Evolutionary conservation across 169 alveolate genomes (phyloP), one percentile per base, ranked within the genome.

Genomic region (Plasmodium gallinaceum): DNA sequence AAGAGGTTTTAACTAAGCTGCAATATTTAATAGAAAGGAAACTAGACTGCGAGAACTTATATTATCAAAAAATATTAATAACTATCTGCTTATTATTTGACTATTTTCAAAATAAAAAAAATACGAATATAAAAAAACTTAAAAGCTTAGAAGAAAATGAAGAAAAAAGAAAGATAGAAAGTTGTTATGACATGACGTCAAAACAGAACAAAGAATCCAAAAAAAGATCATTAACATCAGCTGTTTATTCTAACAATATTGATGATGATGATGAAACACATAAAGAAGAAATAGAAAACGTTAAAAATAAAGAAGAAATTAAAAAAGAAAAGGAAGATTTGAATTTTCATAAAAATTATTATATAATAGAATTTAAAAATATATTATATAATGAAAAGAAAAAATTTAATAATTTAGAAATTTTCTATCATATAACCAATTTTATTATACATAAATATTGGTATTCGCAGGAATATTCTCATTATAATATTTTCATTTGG

Each of bases 381-480:
- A 52, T 83, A 10, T 46, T 83, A 54, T 83, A 20, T 52, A 54
- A 37, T 83, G 91, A 83, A 83, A 83, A 83, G 37, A 83, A 83
- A 37, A 83, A 83, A 46, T 83, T 83, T 46, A 68, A 83, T 60
- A 83, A 83, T 68, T 43, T 80, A 22, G 90, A 80, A 80, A 65
- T 80, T 16, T 80, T 80, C 68, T 83, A 83, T 68, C 91, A 83
- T 32, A 83, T 83, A 5, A 83, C 85, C 8, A 83, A 83, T 42
- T 68, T 83, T 37, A 83, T 83, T 37, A 68, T 83, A 68, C 91
- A 83, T 60, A 83, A 69, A 18, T 83, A 83, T 83, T 83, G 91
- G 91, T 83, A 83, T 72, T 83, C 91, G 4, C 37, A 71, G n/a
- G 91, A 83, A 37, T 57, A 54, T 83, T 43, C 91, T 12, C 5